A percentile compares a stretch with the other conserved stretches of the same genome.
Evolutionary conservation across 768 basidiomycete species (phyloP).

Genomic region (Leccinellum luteum): DNA sequence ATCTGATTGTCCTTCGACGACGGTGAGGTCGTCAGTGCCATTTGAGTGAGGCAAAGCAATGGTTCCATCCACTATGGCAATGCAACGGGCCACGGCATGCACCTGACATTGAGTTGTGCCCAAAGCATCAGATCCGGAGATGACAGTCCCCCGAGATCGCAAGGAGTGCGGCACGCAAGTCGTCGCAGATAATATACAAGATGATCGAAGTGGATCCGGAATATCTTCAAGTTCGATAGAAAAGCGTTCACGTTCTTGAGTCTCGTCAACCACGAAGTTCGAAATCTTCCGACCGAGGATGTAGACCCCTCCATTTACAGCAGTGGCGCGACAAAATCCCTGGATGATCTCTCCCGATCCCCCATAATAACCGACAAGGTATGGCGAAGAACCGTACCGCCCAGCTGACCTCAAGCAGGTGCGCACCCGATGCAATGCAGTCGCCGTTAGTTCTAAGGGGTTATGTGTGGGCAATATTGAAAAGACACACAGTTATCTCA

Average conservation of each 20-base stretch:
- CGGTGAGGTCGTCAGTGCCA: constrained; percentile 17
- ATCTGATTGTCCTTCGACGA: constrained; percentile 40
- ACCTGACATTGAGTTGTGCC: constrained; percentile 3
- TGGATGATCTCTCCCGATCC: constrained; percentile 90
- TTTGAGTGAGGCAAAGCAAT: constrained; percentile 27
- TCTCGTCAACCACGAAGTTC: constrained; percentile 31
- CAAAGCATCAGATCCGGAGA: constrained; percentile 4
- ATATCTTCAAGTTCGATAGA: constrained; percentile 56
- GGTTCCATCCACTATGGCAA: constrained; percentile 47
- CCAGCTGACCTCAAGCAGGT: constrained; percentile 76
- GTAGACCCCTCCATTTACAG: constrained; percentile 75
- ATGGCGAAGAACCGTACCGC: constrained; percentile 84
- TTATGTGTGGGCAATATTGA: constrained; percentile 3
- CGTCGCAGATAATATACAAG: constrained; percentile 52
- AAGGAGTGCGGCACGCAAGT: constrained; percentile 34
- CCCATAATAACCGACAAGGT: constrained; percentile 94
- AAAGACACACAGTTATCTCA: constrained; percentile 28
- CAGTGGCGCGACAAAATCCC: constrained; percentile 85
- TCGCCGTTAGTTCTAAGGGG: constrained; percentile 58
- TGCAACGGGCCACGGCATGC: constrained; percentile 41
- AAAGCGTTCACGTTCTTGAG: constrained; percentile 30
- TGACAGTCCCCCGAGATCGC: constrained; percentile 16
- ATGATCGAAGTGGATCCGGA: constrained; percentile 54
- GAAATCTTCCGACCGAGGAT: constrained; percentile 53
- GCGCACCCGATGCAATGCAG: constrained; percentile 67